phyloP scores from a whole-genome alignment of 352 stramenopile species.

The Phytophthora citricola region DNA sequence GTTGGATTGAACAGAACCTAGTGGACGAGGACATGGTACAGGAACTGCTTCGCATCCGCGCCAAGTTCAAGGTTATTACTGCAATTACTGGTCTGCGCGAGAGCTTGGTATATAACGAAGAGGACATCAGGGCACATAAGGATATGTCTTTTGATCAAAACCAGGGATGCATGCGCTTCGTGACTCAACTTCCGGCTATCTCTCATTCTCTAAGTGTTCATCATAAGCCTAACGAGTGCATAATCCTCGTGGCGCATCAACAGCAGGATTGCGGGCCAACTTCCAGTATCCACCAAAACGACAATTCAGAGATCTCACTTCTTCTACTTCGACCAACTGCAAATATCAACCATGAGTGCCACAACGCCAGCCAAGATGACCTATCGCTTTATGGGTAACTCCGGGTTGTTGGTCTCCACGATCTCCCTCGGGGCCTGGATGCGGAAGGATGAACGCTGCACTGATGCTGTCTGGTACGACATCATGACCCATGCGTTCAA shows the following conservation, averaged over 20 bases:
- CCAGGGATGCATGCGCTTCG: no score
- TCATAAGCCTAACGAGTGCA: no score
- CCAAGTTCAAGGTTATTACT: slow-evolving; percentile 87
- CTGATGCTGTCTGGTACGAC: slow-evolving; percentile 31
- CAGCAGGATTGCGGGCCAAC: no score
- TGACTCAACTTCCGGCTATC: no score
- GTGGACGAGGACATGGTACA: slow-evolving; percentile 82
- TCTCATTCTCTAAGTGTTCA: no score
- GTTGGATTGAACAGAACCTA: slow-evolving; percentile 57
- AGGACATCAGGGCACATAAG: slow-evolving; percentile 78
- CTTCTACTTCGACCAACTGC: neutral
- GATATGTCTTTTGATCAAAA: slow-evolving; percentile 76
- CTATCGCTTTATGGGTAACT: slow-evolving; percentile 43
- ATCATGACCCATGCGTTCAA: slow-evolving; percentile 47
- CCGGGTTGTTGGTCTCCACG: slow-evolving; percentile 43
- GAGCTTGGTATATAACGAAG: slow-evolving; percentile 69
- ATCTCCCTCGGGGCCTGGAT: slow-evolving; percentile 46
- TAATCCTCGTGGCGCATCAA: no score
- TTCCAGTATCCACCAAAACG: no score
- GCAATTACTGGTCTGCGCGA: slow-evolving; percentile 61
- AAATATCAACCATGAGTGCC: slow-evolving; percentile 6
- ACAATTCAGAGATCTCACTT: slow-evolving; percentile 1
- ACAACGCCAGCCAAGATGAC: slow-evolving; percentile 32
- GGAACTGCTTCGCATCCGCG: slow-evolving; percentile 72
- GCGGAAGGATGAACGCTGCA: slow-evolving; percentile 19